Evolutionary conservation across 305 asterid species (phyloP).

Genomic region (Ilex paraguariensis): DNA sequence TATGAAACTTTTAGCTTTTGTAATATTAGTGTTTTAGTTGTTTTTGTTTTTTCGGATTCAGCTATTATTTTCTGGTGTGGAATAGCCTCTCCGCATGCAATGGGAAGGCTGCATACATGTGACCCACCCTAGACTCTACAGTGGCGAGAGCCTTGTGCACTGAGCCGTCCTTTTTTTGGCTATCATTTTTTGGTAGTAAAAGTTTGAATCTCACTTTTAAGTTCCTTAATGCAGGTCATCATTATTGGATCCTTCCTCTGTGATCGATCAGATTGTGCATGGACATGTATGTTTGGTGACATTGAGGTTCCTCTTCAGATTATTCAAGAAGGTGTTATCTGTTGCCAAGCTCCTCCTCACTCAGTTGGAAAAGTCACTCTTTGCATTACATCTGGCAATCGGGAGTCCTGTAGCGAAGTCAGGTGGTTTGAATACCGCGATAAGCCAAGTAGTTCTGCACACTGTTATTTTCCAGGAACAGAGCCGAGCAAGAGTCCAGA

Average conservation of each 20-base stretch:
- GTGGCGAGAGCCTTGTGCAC: too few relatives aligned
- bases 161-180: neutral
- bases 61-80: too few relatives aligned
- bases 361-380: slow-evolving; percentile 70
- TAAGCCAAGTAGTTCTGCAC: slow-evolving; percentile 38
- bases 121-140: too few relatives aligned
- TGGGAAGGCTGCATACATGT: too few relatives aligned
- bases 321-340: slow-evolving; percentile 83
- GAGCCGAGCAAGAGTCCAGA: slow-evolving; percentile 53
- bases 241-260: slow-evolving; percentile 84
- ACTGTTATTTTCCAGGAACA: slow-evolving; percentile 33
- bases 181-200: neutral
- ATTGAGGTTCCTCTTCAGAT: slow-evolving; percentile 84
- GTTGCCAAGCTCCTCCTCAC: slow-evolving; percentile 82
- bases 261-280: slow-evolving; percentile 56
- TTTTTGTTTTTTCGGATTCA: too few relatives aligned
- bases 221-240: slow-evolving; percentile 54
- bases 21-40: too few relatives aligned
- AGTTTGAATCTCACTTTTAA: slow-evolving; percentile 1
- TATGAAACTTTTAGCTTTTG: too few relatives aligned
- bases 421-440: slow-evolving; percentile 75
- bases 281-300: slow-evolving; percentile 98
- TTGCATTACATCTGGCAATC: slow-evolving; percentile 72
- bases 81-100: too few relatives aligned
- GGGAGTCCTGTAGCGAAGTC: slow-evolving; percentile 91